Evolutionary conservation across 1,284 basidiomycete species (phyloP).

Genomic region (Rhodotorula sp.): DNA sequence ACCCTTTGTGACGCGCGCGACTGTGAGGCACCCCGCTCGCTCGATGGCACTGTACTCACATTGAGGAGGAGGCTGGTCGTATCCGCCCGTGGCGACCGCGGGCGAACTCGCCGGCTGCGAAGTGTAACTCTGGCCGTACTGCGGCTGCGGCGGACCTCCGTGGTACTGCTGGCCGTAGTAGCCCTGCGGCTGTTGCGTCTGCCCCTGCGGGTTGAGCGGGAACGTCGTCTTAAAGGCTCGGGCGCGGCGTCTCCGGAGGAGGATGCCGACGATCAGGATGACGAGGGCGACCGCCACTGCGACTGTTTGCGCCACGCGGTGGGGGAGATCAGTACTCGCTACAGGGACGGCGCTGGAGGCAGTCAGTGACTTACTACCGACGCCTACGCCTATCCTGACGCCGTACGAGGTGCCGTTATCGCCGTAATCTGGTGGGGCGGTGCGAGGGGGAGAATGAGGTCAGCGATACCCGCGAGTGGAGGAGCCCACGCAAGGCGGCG

Average conservation of each 20-base stretch:
- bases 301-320: not conserved
- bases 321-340: not conserved
- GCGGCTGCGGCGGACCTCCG: not conserved
- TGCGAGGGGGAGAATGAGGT: not conserved
- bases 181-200: conserved; percentile 8
- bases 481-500: not conserved
- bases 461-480: too few relatives aligned
- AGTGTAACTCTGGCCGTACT: conserved; percentile 7
- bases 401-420: conserved; percentile 20
- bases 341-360: not conserved
- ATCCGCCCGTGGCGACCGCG: not conserved
- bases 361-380: conserved; percentile 13
- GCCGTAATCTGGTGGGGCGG: conserved; percentile 1
- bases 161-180: conserved; percentile 3
- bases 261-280: conserved; percentile 24
- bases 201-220: conserved; percentile 18
- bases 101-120: too few relatives aligned
- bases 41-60: not conserved
- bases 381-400: conserved; percentile 29
- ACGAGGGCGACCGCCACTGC: conserved; percentile 27
- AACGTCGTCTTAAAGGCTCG: conserved; percentile 30
- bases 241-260: conserved; percentile 28
- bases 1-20: too few relatives aligned
- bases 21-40: too few relatives aligned
- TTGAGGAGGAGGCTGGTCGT: conserved; percentile 8